These are phyloP conservation scores for Herpetospermum pedunculosum DNA, from an alignment of 306 rosid genomes.

Conservation along the genomic window DNA sequence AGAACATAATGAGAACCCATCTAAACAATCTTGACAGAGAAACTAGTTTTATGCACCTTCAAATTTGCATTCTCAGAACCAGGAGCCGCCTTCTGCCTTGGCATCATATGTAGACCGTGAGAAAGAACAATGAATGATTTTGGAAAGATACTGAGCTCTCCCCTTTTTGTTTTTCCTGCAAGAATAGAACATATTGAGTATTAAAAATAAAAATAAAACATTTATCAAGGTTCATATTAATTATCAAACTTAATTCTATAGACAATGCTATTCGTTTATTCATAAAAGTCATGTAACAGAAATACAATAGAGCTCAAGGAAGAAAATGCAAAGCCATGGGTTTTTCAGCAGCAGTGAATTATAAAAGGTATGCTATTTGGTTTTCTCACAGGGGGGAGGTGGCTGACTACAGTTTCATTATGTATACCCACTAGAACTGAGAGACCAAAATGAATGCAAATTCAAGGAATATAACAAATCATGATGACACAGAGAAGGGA, in stretches of 20 bases:
- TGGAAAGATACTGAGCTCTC: conserved; percentile 81
- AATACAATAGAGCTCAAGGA: not conserved
- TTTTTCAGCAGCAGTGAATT: not conserved
- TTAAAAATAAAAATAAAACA: too few relatives aligned
- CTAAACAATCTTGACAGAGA: not conserved
- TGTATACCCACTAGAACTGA: not conserved
- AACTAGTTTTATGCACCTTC: conserved; percentile 31
- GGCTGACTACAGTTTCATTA: not conserved
- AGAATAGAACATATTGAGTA: not conserved
- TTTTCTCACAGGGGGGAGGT: not conserved
- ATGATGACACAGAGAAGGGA: not conserved
- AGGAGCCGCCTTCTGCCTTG: conserved; percentile 55
- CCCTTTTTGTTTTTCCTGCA: conserved; percentile 81
- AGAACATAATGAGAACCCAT: conserved; percentile 9
- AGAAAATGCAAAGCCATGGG: not conserved
- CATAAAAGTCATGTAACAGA: not conserved
- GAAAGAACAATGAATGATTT: conserved; percentile 49
- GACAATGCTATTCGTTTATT: not conserved
- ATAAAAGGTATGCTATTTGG: not conserved
- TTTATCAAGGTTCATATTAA: not conserved
- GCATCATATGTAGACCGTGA: conserved; percentile 83
- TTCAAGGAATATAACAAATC: not conserved
- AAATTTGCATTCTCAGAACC: conserved; percentile 41
- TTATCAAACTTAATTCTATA: not conserved
- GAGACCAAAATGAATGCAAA: not conserved